Conservation (phyloP, 805 yeast species). For the Candida koratica region DNA sequence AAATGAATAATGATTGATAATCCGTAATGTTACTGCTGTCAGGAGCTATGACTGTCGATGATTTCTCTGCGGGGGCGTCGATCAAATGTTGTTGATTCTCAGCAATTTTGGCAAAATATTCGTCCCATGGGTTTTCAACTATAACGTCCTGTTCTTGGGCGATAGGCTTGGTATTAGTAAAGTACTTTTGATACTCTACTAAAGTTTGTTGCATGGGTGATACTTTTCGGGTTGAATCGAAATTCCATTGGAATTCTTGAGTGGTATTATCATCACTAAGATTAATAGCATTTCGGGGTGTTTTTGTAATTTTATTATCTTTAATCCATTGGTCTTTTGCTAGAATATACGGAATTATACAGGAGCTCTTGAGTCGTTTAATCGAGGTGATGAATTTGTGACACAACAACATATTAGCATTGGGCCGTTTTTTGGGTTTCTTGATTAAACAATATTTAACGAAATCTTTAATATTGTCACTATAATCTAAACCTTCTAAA, state of each 20-base stretch:
- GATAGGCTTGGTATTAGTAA: neutral
- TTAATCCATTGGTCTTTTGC: constrained; percentile 35
- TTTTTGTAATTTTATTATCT: constrained; percentile 18
- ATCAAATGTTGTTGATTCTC: neutral
- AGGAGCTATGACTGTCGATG: neutral
- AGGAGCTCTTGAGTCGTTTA: constrained; percentile 21
- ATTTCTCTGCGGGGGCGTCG: neutral
- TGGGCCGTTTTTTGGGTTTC: constrained; percentile 62
- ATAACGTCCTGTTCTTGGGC: neutral
- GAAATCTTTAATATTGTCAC: constrained; percentile 60
- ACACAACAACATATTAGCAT: constrained; percentile 52
- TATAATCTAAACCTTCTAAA: constrained; percentile 41
- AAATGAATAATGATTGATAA: constrained; percentile 21
- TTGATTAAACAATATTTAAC: constrained; percentile 62
- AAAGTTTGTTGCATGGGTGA: constrained; percentile 16
- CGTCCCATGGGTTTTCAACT: constrained; percentile 5
- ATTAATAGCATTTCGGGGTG: constrained; percentile 8
- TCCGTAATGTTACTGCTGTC: neutral
- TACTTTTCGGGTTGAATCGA: constrained; percentile 11
- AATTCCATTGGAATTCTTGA: constrained; percentile 15
- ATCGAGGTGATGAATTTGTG: constrained; percentile 47
- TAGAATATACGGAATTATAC: constrained; percentile 35
- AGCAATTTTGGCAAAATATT: constrained; percentile 1
- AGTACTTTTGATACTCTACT: neutral
- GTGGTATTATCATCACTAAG: constrained; percentile 3